These are phyloP conservation scores for Trichodelitschia bisporula DNA, from an alignment of 495 filamentous ascomycete genomes.

Conservation along the genomic window DNA sequence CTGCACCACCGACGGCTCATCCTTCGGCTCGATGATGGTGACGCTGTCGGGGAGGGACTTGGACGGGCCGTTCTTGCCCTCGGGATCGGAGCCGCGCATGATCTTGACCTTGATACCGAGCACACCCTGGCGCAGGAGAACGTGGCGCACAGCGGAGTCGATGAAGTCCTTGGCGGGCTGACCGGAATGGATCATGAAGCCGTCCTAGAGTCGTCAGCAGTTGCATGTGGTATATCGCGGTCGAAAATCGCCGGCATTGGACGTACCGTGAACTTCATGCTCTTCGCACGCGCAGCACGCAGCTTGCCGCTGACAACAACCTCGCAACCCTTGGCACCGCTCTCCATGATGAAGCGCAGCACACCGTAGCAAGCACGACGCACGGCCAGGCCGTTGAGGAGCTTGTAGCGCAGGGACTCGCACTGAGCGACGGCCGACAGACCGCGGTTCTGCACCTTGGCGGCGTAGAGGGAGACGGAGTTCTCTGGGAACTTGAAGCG, in stretches of 20 bases:
- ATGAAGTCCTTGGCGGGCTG: constrained; percentile 99
- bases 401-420: constrained; percentile 98
- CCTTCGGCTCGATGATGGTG: constrained; percentile 99
- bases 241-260: neutral
- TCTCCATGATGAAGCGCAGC: constrained; percentile 99
- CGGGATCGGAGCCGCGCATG: constrained; percentile 98
- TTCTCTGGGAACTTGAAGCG: constrained; percentile 99
- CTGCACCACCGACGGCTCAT: constrained; percentile 80
- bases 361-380: constrained; percentile 98
- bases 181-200: constrained; percentile 99
- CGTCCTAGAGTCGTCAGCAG: constrained; percentile 36
- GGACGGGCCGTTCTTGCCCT: constrained; percentile 91
- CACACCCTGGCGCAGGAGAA: constrained; percentile 97
- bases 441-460: constrained; percentile 99
- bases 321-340: constrained; percentile 96
- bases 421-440: constrained; percentile 98
- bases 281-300: constrained; percentile 93
- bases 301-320: constrained; percentile 98
- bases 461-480: constrained; percentile 97
- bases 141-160: constrained; percentile 91
- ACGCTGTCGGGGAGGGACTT: constrained; percentile 95
- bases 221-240: neutral
- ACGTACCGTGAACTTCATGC: constrained; percentile 97
- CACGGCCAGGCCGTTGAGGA: constrained; percentile 96
- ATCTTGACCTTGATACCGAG: constrained; percentile 99